Base-by-base conservation (phyloP, 129 eudicot species). In the Flaveria bidentis region DNA sequence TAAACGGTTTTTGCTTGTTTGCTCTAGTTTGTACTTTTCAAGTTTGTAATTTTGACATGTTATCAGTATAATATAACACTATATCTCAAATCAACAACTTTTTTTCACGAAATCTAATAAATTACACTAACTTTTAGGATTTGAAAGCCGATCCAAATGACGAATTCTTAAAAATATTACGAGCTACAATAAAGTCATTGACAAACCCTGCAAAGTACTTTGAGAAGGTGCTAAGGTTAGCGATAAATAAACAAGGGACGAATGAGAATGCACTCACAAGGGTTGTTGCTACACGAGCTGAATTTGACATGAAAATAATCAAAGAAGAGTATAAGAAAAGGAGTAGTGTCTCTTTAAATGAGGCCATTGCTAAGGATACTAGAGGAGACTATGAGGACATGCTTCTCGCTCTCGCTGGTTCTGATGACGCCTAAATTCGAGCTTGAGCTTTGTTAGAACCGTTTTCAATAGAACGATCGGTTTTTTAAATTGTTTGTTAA, bases 241-340 rank as follows among this genome's bases (percentile, higher is more conserved):
- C 91, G 36, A 84, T 91, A 4, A 78, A 87, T 80, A 88, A 73
- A 63, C 66, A 53, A 30, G 97, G 97, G 17, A 91, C 97, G 0
- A 96, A 94, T 52, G 98, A 94, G 78, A 81, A 83, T 56, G 91
- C 88, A 52, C 88, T 94, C 16, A 89, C 90, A 20, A 71, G 97
- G 76, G 87, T 94, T 69, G 90, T 94, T 2, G 84, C 92, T 44
- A 91, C 96, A 14, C 84, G 98, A 78, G 93, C 93, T 6, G 97
- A 90, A 83, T 80, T 87, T 9, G 98, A 94, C 87, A 81, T 94
- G 98, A 83, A 94, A 80, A 60, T 42, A 13, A 94, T 94, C 5
- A 91, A 91, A 75, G 90, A 89, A 1, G 84, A 79, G 69, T 94
- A 88, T 60, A 79, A 84, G 13, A 85, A 73, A 74, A 83, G 98